Conservation (phyloP, 805 yeast genomes). For the Osmozyma mogii region DNA sequence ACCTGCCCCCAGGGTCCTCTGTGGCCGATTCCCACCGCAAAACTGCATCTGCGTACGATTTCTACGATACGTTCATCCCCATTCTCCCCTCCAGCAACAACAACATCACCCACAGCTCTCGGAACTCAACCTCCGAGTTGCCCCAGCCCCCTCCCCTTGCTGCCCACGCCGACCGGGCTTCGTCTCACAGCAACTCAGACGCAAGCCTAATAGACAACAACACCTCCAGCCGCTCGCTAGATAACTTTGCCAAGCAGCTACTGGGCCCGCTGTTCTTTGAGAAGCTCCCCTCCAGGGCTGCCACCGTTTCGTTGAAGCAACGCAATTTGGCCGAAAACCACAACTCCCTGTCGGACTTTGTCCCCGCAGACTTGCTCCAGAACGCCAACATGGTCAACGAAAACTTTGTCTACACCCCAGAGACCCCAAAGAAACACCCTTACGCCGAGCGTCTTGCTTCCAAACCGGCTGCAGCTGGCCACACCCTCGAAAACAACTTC, state of each 20-base stretch:
- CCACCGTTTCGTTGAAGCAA: constrained; percentile 16
- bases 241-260: constrained; percentile 33
- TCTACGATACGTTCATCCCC: constrained; percentile 36
- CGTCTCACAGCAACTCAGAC: constrained; percentile 7
- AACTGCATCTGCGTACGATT: constrained; percentile 28
- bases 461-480: constrained; percentile 1
- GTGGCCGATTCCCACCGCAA: constrained; percentile 11
- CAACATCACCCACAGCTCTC: too few relatives aligned
- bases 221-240: constrained; percentile 16
- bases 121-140: too few relatives aligned
- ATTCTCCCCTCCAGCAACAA: too few relatives aligned
- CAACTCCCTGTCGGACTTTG: constrained; percentile 22
- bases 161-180: too few relatives aligned
- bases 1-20: too few relatives aligned
- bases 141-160: too few relatives aligned
- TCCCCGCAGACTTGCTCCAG: constrained; percentile 9
- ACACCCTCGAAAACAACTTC: constrained; percentile 16
- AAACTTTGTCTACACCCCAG: constrained; percentile 18
- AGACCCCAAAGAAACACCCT: constrained; percentile 7
- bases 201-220: constrained; percentile 5
- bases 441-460: constrained; percentile 3
- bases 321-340: constrained; percentile 5
- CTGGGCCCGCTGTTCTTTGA: constrained; percentile 28
- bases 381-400: constrained; percentile 24
- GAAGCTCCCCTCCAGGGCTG: constrained; percentile 29